Conservation (phyloP, 1,139 yeast species). For the Sugiyamaella neomexicana region DNA sequence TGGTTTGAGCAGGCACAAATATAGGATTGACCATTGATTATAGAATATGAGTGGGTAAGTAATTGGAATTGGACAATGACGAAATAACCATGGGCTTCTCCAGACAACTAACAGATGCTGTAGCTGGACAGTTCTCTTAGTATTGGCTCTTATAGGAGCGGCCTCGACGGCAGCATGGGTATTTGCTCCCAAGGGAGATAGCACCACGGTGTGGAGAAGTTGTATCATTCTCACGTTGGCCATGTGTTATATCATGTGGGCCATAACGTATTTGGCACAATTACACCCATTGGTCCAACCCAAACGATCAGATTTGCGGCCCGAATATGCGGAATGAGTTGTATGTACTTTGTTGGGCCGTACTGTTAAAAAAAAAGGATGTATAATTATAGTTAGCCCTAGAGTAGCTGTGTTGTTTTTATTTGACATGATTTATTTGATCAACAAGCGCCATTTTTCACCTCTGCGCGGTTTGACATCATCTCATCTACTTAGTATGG, state of each 20-base stretch:
- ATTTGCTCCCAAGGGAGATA: constrained; percentile 60
- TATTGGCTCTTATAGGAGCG: constrained; percentile 59
- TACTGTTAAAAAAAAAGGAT: too few relatives aligned
- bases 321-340: constrained; percentile 50
- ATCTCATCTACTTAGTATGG: too few relatives aligned
- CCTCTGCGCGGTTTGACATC: too few relatives aligned
- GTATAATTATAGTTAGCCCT: constrained; percentile 1
- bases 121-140: constrained; percentile 73
- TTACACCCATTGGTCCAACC: constrained; percentile 77
- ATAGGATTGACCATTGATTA: too few relatives aligned
- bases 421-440: neutral
- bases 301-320: constrained; percentile 67
- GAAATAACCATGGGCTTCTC: too few relatives aligned
- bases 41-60: constrained; percentile 34
- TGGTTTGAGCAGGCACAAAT: neutral
- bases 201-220: constrained; percentile 80
- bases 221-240: constrained; percentile 78
- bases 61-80: too few relatives aligned
- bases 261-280: constrained; percentile 74
- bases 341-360: too few relatives aligned
- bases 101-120: constrained; percentile 9
- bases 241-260: constrained; percentile 93
- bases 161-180: constrained; percentile 64
- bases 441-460: too few relatives aligned
- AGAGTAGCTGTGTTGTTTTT: neutral